Conservation (phyloP, 495 filamentous ascomycete genomes). For the Chlorociboria aeruginascens region DNA sequence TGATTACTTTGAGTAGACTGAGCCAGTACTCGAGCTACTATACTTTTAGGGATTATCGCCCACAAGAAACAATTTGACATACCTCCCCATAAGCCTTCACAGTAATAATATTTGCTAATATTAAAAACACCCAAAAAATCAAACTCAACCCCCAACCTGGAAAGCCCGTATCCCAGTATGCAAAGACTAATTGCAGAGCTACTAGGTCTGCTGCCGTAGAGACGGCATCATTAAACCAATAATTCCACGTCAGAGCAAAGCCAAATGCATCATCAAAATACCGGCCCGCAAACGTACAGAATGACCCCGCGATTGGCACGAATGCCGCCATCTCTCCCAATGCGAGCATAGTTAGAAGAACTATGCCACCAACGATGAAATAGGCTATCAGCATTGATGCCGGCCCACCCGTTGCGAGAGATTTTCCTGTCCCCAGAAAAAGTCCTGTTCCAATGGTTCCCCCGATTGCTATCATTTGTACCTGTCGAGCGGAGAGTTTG, state of each 20-base stretch:
- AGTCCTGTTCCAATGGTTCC: constrained; percentile 59
- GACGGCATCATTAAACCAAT: constrained; percentile 49
- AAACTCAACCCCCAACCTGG: constrained; percentile 48
- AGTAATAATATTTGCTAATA: constrained; percentile 36
- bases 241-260: constrained; percentile 54
- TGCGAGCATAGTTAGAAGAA: constrained; percentile 36
- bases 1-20: constrained; percentile 42
- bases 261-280: constrained; percentile 63
- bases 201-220: constrained; percentile 43
- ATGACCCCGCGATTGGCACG: constrained; percentile 61
- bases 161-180: constrained; percentile 44
- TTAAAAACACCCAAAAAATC: constrained; percentile 39
- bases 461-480: constrained; percentile 52
- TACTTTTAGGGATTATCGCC: background rate
- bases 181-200: constrained; percentile 38
- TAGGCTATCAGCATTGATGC: constrained; percentile 48
- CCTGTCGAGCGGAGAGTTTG: constrained; percentile 31
- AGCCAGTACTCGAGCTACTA: constrained; percentile 41
- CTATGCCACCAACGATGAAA: constrained; percentile 33
- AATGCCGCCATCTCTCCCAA: constrained; percentile 63
- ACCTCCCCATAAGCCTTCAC: constrained; percentile 44
- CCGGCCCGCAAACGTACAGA: constrained; percentile 61
- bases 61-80: constrained; percentile 5
- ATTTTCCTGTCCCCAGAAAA: constrained; percentile 52
- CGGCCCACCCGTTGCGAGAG: constrained; percentile 49